These are phyloP conservation scores for Toxoplasma gondii DNA, from an alignment of 169 alveolate genomes.

Conservation along the genomic window DNA sequence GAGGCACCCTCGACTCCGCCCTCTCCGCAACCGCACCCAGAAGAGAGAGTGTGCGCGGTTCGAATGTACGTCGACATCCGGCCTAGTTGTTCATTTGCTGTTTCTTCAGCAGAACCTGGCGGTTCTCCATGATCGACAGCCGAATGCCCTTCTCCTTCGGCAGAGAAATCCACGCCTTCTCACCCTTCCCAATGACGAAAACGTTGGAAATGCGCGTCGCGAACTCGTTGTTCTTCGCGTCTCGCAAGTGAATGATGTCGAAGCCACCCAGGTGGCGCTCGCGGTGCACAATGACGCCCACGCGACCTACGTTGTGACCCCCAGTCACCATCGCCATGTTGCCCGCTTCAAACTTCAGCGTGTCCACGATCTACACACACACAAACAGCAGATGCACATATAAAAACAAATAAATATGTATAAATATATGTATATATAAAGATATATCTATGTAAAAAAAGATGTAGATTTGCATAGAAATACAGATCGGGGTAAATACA, in stretches of 20 bases:
- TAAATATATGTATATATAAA: too few relatives aligned
- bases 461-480: too few relatives aligned
- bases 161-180: slow-evolving; percentile 92
- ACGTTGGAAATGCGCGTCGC: slow-evolving; percentile 97
- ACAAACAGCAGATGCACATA: neutral
- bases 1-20: too few relatives aligned
- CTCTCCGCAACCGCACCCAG: too few relatives aligned
- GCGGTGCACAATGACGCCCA: slow-evolving; percentile 94
- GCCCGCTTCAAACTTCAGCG: slow-evolving; percentile 95
- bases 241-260: slow-evolving; percentile 96
- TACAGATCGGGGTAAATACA: too few relatives aligned
- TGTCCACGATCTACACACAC: slow-evolving; percentile 81
- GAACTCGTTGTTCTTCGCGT: slow-evolving; percentile 92
- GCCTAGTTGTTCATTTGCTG: neutral
- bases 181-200: slow-evolving; percentile 96
- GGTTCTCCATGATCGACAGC: slow-evolving; percentile 66
- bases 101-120: slow-evolving; percentile 57
- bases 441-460: too few relatives aligned
- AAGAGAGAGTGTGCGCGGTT: too few relatives aligned
- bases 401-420: neutral
- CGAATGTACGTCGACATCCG: too few relatives aligned
- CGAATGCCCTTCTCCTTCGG: slow-evolving; percentile 95
- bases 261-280: slow-evolving; percentile 98
- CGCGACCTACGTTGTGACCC: slow-evolving; percentile 99
- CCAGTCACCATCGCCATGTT: slow-evolving; percentile 94